Evolutionary conservation across 129 eudicot species (phyloP), one percentile per base, ranked within the genome.

Genomic region (Erigeron canadensis): DNA sequence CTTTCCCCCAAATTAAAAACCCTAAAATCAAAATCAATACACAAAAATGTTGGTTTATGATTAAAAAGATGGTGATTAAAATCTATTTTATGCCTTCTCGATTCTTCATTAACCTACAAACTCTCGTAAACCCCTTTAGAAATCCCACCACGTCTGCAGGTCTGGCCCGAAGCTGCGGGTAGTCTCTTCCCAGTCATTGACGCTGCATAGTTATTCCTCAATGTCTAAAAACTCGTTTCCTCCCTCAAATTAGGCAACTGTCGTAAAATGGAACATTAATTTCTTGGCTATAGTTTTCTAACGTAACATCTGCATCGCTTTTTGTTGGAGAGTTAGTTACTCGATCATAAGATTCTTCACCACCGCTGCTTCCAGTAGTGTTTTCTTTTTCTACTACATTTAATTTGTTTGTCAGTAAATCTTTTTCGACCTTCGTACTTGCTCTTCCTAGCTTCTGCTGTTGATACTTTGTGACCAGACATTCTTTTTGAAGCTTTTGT

Each of bases 341-440:
- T 63, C 66, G 68, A 59, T 71, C 70, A 4, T 76, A 73, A 21
- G 67, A 72, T 47, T 71, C 77, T 46, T 76, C 77, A 11, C 67
- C 72, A 51, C 77, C 50, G 10, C 82, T 63, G 45, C 57, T 80
- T 23, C 75, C 64, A 5, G 34, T 69, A 48, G 28, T 38, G 34
- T 55, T 62, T 17, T 69, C 75, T 48, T 68, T 79, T 11, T 75
- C 62, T 13, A 67, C 79, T 7, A 21, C 73, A 70, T 56, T 75
- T 8, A 54, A 87, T 87, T 58, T 87, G 94, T 28, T 84, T 79
- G 19, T 87, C 86, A 7, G 78, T 80, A 53, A 87, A 87, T 69
- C 89, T 72, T 51, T 55, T 84, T 22, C 80, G 82, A 45, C 79
- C 77, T 55, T 55, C 77, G 68, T 47, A 67, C 72, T 75, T 79